Evolutionary conservation across 345 rosid genomes (phyloP).

Genomic region (Sisymbrium altissimum): DNA sequence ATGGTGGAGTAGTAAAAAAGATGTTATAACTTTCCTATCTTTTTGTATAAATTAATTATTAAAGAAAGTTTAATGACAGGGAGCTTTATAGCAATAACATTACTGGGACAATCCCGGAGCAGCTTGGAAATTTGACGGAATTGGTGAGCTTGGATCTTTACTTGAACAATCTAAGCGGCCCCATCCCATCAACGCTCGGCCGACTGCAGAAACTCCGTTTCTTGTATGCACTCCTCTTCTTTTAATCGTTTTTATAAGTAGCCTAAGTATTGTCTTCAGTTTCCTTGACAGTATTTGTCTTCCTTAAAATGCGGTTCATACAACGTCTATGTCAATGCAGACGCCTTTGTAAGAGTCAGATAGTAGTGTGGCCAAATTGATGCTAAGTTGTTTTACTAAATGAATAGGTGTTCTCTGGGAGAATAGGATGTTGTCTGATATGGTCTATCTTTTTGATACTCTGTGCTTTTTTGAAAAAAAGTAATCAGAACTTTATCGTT

Average conservation of each 20-base stretch:
- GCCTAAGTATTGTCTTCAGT: neutral
- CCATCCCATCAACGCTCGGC: conserved; percentile 57
- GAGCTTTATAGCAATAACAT: conserved; percentile 76
- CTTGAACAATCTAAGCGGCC: conserved; percentile 58
- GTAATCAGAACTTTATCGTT: too few species aligned
- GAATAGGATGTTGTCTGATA: too few species aligned
- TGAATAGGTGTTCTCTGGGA: neutral
- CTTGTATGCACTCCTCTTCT: conserved; percentile 49
- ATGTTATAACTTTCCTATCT: neutral
- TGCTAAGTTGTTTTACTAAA: neutral
- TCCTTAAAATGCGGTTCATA: neutral
- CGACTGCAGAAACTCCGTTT: conserved; percentile 61
- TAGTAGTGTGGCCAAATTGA: conserved; percentile 1
- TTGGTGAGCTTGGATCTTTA: conserved; percentile 97
- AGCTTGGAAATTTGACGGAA: conserved; percentile 74
- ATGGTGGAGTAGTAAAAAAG: neutral
- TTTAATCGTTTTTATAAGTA: neutral
- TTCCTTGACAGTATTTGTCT: neutral
- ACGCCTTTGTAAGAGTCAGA: neutral
- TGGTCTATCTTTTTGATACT: too few species aligned
- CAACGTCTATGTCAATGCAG: neutral
- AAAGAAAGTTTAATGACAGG: conserved; percentile 45
- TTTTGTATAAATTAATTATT: neutral
- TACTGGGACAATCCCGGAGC: conserved; percentile 66
- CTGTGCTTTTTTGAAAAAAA: too few species aligned